phyloP scores from a whole-genome alignment of 2,329 filamentous ascomycete species.

The Neopestalotiopsis rosae region DNA sequence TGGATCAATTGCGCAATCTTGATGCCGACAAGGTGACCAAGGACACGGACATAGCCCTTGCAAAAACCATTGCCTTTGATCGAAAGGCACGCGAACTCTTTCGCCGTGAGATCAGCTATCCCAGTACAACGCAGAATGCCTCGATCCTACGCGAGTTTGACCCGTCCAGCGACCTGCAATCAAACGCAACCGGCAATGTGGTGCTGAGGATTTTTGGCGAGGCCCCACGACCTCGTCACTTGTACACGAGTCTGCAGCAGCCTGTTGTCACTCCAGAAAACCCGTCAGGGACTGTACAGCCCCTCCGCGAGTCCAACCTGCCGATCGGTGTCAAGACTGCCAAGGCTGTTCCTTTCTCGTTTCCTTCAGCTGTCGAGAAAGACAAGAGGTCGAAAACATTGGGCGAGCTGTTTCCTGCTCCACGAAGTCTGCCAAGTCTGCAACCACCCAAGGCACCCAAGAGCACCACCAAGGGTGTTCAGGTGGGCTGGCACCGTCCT shows the following conservation, averaged over 20 bases:
- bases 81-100: constrained; percentile 67
- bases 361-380: constrained; percentile 49
- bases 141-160: constrained; percentile 42
- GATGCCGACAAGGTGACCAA: constrained; percentile 28
- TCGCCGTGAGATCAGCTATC: constrained; percentile 63
- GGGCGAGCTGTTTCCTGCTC: constrained; percentile 75
- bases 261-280: constrained; percentile 37
- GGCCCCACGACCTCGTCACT: constrained; percentile 73
- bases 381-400: constrained; percentile 64
- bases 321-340: constrained; percentile 78
- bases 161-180: constrained; percentile 44
- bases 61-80: constrained; percentile 62
- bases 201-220: constrained; percentile 81
- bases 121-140: constrained; percentile 41
- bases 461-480: constrained; percentile 67
- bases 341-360: constrained; percentile 60
- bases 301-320: constrained; percentile 68
- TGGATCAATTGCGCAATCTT: constrained; percentile 47
- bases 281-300: constrained; percentile 36
- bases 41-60: constrained; percentile 41
- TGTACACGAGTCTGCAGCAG: constrained; percentile 85
- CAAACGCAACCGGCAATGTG: constrained; percentile 52
- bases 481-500: constrained; percentile 59
- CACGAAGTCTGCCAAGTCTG: constrained; percentile 67
- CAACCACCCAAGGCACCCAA: constrained; percentile 76